Conservation (phyloP, 1,139 yeast species). For the Hemisphaericaspora xylanilytica region DNA sequence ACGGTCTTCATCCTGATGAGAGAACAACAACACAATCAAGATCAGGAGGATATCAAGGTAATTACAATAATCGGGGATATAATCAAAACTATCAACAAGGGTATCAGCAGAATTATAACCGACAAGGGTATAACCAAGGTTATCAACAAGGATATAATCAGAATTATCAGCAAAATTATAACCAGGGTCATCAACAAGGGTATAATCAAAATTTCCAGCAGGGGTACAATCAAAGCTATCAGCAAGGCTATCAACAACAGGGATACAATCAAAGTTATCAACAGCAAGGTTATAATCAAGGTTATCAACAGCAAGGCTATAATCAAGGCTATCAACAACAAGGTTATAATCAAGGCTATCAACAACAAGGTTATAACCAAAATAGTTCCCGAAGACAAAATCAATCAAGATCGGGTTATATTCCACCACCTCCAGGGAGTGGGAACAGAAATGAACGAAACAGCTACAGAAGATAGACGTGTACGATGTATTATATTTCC, state of each 20-base stretch:
- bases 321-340: constrained; percentile 15
- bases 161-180: constrained; percentile 12
- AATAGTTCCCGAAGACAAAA: constrained; percentile 3
- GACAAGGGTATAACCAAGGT: constrained; percentile 12
- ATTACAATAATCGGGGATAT: constrained; percentile 12
- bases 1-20: constrained; percentile 5
- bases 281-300: constrained; percentile 13
- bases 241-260: constrained; percentile 12
- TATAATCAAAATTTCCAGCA: constrained; percentile 12
- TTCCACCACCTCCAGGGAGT: constrained; percentile 12
- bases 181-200: constrained; percentile 13
- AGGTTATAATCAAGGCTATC: constrained; percentile 7
- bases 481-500: constrained; percentile 3
- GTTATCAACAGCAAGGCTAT: no score
- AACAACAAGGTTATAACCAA: constrained; percentile 9
- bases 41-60: constrained; percentile 10
- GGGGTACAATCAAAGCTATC: constrained; percentile 5
- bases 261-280: constrained; percentile 13
- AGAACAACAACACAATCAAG: background rate
- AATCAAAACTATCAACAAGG: constrained; percentile 9
- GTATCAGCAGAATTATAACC: constrained; percentile 12
- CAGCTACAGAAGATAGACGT: constrained; percentile 18
- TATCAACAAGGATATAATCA: constrained; percentile 12
- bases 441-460: constrained; percentile 14
- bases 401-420: constrained; percentile 12